These are phyloP conservation scores for Candida loeiensis DNA, from an alignment of 805 yeast genomes.

Conservation along the genomic window DNA sequence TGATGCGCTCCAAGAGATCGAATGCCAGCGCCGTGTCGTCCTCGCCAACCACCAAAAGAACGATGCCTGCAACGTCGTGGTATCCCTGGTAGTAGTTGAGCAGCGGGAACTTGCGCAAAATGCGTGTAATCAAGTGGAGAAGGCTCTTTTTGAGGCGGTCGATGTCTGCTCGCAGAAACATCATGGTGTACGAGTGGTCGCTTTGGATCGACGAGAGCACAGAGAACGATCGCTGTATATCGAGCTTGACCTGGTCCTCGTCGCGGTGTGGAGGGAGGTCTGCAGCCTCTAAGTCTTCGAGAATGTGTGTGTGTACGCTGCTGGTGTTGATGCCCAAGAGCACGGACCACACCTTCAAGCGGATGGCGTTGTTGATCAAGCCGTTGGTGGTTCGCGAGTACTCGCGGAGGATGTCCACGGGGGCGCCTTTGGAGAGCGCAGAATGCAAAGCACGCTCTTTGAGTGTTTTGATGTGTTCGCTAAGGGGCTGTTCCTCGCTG, in stretches of 20 bases:
- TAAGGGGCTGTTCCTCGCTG: constrained; percentile 37
- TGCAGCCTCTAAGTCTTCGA: constrained; percentile 5
- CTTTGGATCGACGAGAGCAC: constrained; percentile 13
- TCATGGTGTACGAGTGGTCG: constrained; percentile 28
- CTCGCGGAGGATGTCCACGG: constrained; percentile 21
- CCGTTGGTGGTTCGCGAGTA: constrained; percentile 48
- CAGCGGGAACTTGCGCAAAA: constrained; percentile 58
- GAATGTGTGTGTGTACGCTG: neutral
- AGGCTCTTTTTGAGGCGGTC: constrained; percentile 40
- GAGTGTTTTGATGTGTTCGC: constrained; percentile 34
- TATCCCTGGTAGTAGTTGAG: constrained; percentile 87
- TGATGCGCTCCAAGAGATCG: constrained; percentile 49
- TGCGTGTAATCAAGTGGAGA: constrained; percentile 42
- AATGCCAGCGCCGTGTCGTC: constrained; percentile 24
- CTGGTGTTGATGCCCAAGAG: constrained; percentile 30
- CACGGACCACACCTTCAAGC: constrained; percentile 51
- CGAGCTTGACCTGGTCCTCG: constrained; percentile 75
- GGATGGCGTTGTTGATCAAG: constrained; percentile 36
- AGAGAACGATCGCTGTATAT: constrained; percentile 69
- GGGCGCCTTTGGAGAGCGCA: constrained; percentile 23
- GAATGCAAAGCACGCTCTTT: constrained; percentile 37
- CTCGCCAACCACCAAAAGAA: constrained; percentile 49
- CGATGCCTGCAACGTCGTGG: constrained; percentile 78
- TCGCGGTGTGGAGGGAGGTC: constrained; percentile 53
- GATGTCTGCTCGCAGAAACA: constrained; percentile 29